These are phyloP conservation scores for Bryoglossum gracile DNA, from an alignment of 495 filamentous ascomycete genomes.

Conservation along the genomic window DNA sequence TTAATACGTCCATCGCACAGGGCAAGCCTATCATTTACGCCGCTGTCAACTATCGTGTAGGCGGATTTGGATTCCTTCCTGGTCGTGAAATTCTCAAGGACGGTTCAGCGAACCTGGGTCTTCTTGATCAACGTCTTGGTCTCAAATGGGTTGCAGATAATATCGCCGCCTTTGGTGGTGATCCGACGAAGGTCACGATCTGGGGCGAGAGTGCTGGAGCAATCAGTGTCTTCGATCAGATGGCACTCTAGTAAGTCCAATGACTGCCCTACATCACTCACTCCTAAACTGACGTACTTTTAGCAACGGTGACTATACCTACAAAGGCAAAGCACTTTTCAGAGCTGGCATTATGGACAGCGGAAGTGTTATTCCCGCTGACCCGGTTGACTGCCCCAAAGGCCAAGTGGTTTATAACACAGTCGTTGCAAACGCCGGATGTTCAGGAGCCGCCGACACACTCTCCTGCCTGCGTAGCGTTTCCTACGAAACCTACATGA, in stretches of 20 bases:
- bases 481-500: conserved; percentile 51
- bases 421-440: conserved; percentile 53
- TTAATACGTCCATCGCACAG: conserved; percentile 42
- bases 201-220: conserved; percentile 33
- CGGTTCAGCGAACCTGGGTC: conserved; percentile 44
- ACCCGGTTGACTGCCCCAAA: conserved; percentile 54
- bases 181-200: conserved; percentile 33
- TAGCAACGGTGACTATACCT: conserved; percentile 57
- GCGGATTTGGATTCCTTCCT: conserved; percentile 51
- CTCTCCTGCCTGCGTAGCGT: conserved; percentile 54
- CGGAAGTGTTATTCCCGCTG: conserved; percentile 54
- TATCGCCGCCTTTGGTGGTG: conserved; percentile 33
- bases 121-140: conserved; percentile 35
- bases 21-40: conserved; percentile 57
- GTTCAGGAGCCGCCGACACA: conserved; percentile 44
- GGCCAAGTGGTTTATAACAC: conserved; percentile 54
- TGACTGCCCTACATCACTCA: too few species aligned
- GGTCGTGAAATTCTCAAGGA: conserved; percentile 59
- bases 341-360: conserved; percentile 56
- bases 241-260: conserved; percentile 62
- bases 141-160: conserved; percentile 43
- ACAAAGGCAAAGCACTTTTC: conserved; percentile 65
- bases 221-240: conserved; percentile 65
- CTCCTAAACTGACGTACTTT: too few species aligned
- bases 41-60: conserved; percentile 54